Evolutionary conservation across 208 protist genomes (phyloP), one percentile per base, ranked within the genome.

Genomic region (Crithidia brevicula): DNA sequence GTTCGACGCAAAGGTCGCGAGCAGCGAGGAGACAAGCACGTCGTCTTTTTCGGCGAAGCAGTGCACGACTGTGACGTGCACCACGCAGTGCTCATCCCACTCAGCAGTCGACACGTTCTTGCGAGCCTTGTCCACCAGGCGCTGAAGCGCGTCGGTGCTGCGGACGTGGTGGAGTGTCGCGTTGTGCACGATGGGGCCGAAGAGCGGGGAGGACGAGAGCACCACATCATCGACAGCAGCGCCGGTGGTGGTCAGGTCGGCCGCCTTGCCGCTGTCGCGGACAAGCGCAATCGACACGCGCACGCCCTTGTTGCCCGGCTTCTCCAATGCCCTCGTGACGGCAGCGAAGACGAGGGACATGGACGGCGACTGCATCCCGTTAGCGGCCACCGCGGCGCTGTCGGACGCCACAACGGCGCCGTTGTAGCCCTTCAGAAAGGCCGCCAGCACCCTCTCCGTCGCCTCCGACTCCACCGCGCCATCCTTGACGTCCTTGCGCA

Each of bases 381-480:
- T 67, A 11, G 51, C 45, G n/a, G 65, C 60, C 31, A 75, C 25
- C 6, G 56, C 53, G 18, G 40, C 28, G 72, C 69, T 80, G 64
- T 86, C 78, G 4, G 63, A 56, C 6, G 70, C 43, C 43, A 91
- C 28, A 22, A 91, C 28, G 20, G 76, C 74, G 10, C 71, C 78
- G 76, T 87, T 91, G 70, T 74, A 82, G 54, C 85, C 85, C 16
- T 78, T 69, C 22, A 80, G 18, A 46, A 84, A 91, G 40, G 72
- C 59, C 8, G n/a, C 56, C 30, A 77, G 70, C 50, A 80, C 67
- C 31, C 54, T 42, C 15, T 74, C 64, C 9, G 83, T 66, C 42
- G 72, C 51, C 27, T 59, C 62, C 23, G 67, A 68, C n/a, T 65
- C 46, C 50, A 82, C 18, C 30, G 28, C 46, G 6, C 18, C 54